A percentile compares a stretch with the other conserved stretches of the same genome.
Evolutionary conservation across 2,329 filamentous ascomycete genomes (phyloP).

Genomic region (Trichocomaceae sp.): DNA sequence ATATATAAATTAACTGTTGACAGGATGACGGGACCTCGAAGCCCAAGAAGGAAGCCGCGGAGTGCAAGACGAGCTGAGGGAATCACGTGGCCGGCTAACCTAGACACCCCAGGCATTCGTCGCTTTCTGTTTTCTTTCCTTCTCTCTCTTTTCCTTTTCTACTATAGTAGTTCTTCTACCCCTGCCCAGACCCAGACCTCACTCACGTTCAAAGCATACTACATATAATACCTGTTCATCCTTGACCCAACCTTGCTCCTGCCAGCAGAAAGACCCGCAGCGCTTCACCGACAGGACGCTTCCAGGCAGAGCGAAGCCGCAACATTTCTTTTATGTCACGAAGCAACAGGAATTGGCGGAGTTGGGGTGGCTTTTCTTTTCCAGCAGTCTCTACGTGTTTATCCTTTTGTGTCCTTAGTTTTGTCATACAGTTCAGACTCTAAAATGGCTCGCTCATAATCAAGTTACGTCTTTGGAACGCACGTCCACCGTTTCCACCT

Average conservation of each 20-base stretch:
- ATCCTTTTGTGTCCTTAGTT: slow-evolving; percentile 2
- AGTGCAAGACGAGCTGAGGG: slow-evolving; percentile 88
- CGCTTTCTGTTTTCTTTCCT: neutral
- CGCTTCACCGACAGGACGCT: slow-evolving; percentile 8
- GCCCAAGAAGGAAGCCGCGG: slow-evolving; percentile 87
- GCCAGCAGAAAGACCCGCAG: slow-evolving; percentile 8
- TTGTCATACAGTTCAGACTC: slow-evolving; percentile 4
- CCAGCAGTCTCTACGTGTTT: neutral
- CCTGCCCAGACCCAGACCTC: neutral
- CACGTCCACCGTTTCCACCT: neutral
- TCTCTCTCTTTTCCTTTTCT: neutral
- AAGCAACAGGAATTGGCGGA: slow-evolving; percentile 10
- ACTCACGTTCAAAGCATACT: slow-evolving; percentile 11
- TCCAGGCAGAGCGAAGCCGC: slow-evolving; percentile 2
- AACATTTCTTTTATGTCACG: slow-evolving; percentile 6
- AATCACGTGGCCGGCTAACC: slow-evolving; percentile 1
- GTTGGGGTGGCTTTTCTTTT: slow-evolving; percentile 9
- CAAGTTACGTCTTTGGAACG: slow-evolving; percentile 7
- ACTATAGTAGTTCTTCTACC: slow-evolving; percentile 2
- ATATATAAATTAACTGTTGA: slow-evolving; percentile 19
- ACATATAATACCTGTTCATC: slow-evolving; percentile 13
- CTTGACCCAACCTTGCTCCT: slow-evolving; percentile 5
- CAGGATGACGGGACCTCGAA: slow-evolving; percentile 83
- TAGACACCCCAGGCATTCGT: neutral
- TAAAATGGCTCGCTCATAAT: slow-evolving; percentile 8